phyloP scores from a whole-genome alignment of 805 yeast genomes.

The Spencermartinsiella europaea region DNA sequence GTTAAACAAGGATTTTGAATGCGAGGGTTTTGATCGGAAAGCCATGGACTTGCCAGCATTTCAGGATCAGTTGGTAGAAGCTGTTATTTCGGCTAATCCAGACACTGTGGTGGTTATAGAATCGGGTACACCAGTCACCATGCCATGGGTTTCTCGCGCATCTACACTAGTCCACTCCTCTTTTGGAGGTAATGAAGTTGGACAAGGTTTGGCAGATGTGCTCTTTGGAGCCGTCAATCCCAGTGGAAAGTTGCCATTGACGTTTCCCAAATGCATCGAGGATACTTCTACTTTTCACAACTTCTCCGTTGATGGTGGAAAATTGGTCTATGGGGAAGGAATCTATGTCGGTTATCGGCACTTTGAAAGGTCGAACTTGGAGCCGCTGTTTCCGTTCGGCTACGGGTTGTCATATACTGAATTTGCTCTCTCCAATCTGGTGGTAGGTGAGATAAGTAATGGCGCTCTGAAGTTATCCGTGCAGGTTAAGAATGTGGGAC shows the following conservation, averaged over 20 bases:
- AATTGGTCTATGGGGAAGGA: conserved; percentile 58
- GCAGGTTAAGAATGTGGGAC: conserved; percentile 45
- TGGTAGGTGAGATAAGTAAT: conserved; percentile 30
- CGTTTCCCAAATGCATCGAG: conserved; percentile 45
- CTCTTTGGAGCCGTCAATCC: conserved; percentile 55
- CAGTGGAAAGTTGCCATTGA: conserved; percentile 47
- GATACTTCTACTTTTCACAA: conserved; percentile 39
- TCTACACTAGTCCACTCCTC: conserved; percentile 48
- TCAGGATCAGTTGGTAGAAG: conserved; percentile 42
- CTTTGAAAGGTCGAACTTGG: conserved; percentile 48
- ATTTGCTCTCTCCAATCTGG: conserved; percentile 40
- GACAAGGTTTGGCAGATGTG: conserved; percentile 55
- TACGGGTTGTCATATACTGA: conserved; percentile 55
- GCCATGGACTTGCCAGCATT: conserved; percentile 47
- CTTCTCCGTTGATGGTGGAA: conserved; percentile 36
- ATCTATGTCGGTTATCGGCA: conserved; percentile 58
- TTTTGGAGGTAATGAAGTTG: conserved; percentile 53
- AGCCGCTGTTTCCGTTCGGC: conserved; percentile 56
- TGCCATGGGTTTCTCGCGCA: conserved; percentile 46
- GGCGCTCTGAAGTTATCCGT: conserved; percentile 32
- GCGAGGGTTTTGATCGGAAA: conserved; percentile 54
- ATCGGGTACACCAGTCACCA: conserved; percentile 51
- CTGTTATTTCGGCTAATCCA: conserved; percentile 42
- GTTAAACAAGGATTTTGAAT: conserved; percentile 50
- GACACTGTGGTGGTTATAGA: conserved; percentile 49